Evolutionary conservation across 495 filamentous ascomycete species (phyloP), one percentile per base, ranked within the genome.

Genomic region (Daldinia caldariorum): DNA sequence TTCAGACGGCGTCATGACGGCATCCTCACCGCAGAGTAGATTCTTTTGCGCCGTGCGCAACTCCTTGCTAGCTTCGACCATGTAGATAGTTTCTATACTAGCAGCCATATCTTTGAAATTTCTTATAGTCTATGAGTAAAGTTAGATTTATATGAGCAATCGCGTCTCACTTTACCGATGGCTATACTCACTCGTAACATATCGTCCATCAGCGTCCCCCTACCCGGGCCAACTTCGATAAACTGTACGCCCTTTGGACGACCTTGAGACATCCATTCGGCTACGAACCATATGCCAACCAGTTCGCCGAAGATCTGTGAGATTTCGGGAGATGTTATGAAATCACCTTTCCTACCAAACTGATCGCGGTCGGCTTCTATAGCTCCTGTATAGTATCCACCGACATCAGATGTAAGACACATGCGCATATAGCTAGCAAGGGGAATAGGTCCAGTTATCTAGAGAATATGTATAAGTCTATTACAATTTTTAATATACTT

Each of bases 201-300:
- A 86, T 99, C 95, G 83, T 92, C 92, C 95, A 99, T 98, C 73
- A 99, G 82, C 10, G 95, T 99, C 45, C 95, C 95, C 77, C 95
- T 89, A 16, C 95, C 95, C 16, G 95, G 95, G 0, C 95, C 95
- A 67, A 97, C 88, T 77, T 99, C 95, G 70, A 99, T 91, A 61
- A 99, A 79, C 71, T 97, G 89, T 16, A 97, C 88, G 26, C 91
- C 90, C 37, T 77, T 88, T 54, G 81, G 88, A 57, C 85, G 83
- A 7, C 93, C 94, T 76, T 98, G 95, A 29, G 90, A 87, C 80
- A 98, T 91, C 94, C 95, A 98, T 83, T 99, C 95, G 34, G 96
- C 85, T 31, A 97, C 88, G 50, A 96, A 88, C 95, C 95, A 99
- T 73, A 99, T 86, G 0, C 93, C 95, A 51, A 97, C 81, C 16